phyloP scores from a whole-genome alignment of 441 rosid genomes.

The Euphorbia schlechtendalii region DNA sequence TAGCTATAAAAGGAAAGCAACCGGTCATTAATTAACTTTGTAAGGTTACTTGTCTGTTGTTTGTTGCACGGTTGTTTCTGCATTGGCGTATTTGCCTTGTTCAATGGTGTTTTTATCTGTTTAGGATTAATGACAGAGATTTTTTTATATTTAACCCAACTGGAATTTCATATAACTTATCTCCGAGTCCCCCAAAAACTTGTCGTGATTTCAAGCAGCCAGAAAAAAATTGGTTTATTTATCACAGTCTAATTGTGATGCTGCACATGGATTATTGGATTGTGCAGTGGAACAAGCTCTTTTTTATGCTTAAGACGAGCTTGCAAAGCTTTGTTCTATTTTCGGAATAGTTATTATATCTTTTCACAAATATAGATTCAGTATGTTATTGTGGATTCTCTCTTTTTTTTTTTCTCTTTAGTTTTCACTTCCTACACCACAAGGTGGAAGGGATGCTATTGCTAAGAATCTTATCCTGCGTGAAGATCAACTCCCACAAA shows the following conservation, averaged over 20 bases:
- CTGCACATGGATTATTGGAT: neutral
- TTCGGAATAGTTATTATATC: neutral
- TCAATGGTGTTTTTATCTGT: neutral
- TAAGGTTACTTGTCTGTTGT: neutral
- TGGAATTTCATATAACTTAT: neutral
- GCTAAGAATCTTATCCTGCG: conserved; percentile 69
- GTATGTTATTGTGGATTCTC: neutral
- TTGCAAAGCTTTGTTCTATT: neutral
- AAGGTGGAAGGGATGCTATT: conserved; percentile 88
- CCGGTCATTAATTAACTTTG: neutral
- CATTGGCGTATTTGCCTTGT: neutral
- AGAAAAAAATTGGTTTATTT: no score
- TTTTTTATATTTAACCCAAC: neutral
- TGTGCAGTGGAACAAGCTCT: neutral
- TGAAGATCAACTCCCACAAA: conserved; percentile 92
- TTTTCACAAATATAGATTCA: neutral
- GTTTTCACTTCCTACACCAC: conserved; percentile 83
- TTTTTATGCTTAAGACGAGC: neutral
- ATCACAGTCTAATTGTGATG: no score
- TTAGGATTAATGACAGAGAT: conserved; percentile 3
- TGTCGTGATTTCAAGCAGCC: neutral
- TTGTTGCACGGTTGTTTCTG: neutral
- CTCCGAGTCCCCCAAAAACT: neutral
- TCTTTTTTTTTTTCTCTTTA: conserved; percentile 27
- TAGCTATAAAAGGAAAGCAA: neutral